phyloP scores from a whole-genome alignment of 2,329 filamentous ascomycete species.

The Colletotrichum tropicale region DNA sequence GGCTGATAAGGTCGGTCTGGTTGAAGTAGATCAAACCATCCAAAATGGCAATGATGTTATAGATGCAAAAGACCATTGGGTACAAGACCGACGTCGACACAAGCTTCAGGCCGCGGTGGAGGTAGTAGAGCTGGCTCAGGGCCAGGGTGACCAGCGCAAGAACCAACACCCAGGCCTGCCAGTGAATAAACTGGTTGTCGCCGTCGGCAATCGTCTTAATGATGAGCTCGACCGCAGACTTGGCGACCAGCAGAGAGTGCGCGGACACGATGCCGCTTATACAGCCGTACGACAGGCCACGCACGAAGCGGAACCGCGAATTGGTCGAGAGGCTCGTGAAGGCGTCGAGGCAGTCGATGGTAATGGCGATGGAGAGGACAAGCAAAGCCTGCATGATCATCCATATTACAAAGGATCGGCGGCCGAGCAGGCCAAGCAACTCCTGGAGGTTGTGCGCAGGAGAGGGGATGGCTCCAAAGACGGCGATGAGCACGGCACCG shows the following conservation, averaged over 20 bases:
- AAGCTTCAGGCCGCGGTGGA: conserved; percentile 91
- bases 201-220: conserved; percentile 85
- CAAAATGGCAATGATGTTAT: conserved; percentile 98
- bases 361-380: conserved; percentile 70
- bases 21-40: conserved; percentile 97
- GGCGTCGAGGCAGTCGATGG: conserved; percentile 60
- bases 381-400: conserved; percentile 81
- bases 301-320: conserved; percentile 72
- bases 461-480: conserved; percentile 92
- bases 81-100: conserved; percentile 96
- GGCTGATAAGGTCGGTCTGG: conserved; percentile 80
- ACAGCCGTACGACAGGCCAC: conserved; percentile 86
- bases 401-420: conserved; percentile 83
- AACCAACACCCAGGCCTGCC: conserved; percentile 93
- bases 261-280: conserved; percentile 94
- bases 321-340: conserved; percentile 61
- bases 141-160: conserved; percentile 81
- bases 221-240: conserved; percentile 93
- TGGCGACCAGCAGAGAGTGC: conserved; percentile 90
- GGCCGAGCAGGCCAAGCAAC: conserved; percentile 75
- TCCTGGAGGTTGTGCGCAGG: conserved; percentile 88
- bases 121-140: conserved; percentile 90
- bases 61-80: conserved; percentile 96
- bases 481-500: conserved; percentile 89
- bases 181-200: conserved; percentile 91